phyloP scores from a whole-genome alignment of 495 filamentous ascomycete genomes.

The Hypoxylon perforatum region DNA sequence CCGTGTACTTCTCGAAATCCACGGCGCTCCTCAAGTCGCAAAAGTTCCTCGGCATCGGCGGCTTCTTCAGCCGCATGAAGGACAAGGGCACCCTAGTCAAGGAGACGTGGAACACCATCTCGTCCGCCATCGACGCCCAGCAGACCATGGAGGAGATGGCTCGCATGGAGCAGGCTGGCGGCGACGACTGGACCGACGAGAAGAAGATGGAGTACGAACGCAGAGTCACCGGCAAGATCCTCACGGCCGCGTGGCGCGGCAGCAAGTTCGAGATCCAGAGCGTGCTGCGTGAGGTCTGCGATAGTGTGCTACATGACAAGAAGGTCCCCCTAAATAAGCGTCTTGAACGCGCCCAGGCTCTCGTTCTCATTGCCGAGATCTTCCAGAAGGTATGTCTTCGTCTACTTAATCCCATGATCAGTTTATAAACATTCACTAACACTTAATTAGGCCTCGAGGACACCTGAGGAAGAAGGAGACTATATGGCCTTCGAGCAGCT shows the following conservation, averaged over 20 bases:
- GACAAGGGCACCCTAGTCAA: conserved; percentile 97
- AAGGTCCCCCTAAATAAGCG: conserved; percentile 83
- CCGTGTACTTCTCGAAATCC: conserved; percentile 87
- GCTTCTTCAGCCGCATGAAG: conserved; percentile 92
- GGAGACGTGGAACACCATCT: conserved; percentile 98
- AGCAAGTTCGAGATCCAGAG: conserved; percentile 99
- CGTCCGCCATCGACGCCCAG: conserved; percentile 96
- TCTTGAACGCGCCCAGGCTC: conserved; percentile 87
- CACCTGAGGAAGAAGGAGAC: conserved; percentile 96
- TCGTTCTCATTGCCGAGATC: conserved; percentile 88
- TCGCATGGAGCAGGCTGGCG: conserved; percentile 91
- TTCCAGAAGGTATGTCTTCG: conserved; percentile 76
- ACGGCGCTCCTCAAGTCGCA: conserved; percentile 90
- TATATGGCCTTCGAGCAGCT: conserved; percentile 99
- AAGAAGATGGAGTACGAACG: conserved; percentile 96
- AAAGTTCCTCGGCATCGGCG: conserved; percentile 95
- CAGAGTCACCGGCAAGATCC: conserved; percentile 95
- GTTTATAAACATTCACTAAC: conserved; percentile 33
- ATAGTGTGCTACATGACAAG: conserved; percentile 76
- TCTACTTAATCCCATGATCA: background rate
- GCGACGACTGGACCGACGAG: conserved; percentile 99
- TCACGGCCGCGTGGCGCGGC: conserved; percentile 97
- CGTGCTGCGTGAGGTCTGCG: conserved; percentile 89
- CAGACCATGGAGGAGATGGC: conserved; percentile 99
- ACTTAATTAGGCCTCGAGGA: conserved; percentile 77